Evolutionary conservation across 1,284 basidiomycete genomes (phyloP).

Genomic region (Baeospora myosura): DNA sequence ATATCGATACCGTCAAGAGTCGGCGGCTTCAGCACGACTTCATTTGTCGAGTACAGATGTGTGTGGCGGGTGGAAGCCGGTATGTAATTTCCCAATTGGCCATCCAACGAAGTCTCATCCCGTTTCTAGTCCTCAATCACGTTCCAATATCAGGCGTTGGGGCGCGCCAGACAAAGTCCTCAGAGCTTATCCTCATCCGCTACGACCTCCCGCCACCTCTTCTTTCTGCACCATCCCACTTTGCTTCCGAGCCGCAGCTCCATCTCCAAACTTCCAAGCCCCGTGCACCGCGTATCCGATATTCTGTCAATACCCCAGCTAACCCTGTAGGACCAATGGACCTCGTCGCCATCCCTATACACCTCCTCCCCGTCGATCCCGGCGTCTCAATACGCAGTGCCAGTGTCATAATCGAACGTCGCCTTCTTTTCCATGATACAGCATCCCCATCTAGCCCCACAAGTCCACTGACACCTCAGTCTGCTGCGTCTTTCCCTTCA

Average conservation of each 20-base stretch:
- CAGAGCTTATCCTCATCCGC: constrained; percentile 59
- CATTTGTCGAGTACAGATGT: constrained; percentile 71
- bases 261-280: constrained; percentile 36
- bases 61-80: constrained; percentile 80
- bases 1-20: constrained; percentile 58
- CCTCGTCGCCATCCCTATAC: constrained; percentile 46
- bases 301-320: constrained; percentile 37
- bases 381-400: constrained; percentile 45
- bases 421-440: constrained; percentile 42
- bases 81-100: constrained; percentile 27
- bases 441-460: constrained; percentile 16
- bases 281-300: constrained; percentile 40
- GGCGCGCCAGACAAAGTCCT: constrained; percentile 56
- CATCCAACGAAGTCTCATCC: constrained; percentile 13
- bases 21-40: constrained; percentile 61
- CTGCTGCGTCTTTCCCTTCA: constrained; percentile 15
- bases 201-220: constrained; percentile 45
- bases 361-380: constrained; percentile 40
- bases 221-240: constrained; percentile 22
- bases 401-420: constrained; percentile 47
- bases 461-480: constrained; percentile 11
- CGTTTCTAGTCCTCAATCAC: constrained; percentile 53
- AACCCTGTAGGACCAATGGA: constrained; percentile 49
- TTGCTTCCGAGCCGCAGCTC: constrained; percentile 25
- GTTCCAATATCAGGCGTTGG: constrained; percentile 58